These are phyloP conservation scores for Leccinum disarticulatum DNA, from an alignment of 768 basidiomycete species.

Conservation along the genomic window DNA sequence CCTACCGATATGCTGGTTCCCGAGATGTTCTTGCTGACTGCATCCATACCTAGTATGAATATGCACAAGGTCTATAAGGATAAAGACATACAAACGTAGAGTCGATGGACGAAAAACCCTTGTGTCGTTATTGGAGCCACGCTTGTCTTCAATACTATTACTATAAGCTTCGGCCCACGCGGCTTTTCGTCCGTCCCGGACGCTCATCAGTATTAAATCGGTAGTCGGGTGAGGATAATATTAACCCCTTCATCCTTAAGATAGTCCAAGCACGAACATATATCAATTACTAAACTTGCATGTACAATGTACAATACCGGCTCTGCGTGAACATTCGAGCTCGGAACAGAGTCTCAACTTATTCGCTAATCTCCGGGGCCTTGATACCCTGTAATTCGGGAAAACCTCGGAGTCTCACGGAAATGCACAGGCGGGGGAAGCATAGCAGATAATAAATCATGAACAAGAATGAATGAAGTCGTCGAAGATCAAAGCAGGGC, in stretches of 20 bases:
- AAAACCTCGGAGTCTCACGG: neutral
- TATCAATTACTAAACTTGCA: neutral
- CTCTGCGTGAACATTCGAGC: neutral
- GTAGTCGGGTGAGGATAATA: too few relatives aligned
- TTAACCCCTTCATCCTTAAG: neutral
- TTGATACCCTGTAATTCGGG: constrained; percentile 1
- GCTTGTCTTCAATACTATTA: neutral
- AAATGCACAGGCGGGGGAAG: constrained; percentile 4
- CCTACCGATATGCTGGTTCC: constrained; percentile 1
- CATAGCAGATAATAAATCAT: constrained; percentile 15
- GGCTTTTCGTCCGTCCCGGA: too few relatives aligned
- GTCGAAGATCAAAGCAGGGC: neutral
- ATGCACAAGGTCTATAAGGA: neutral
- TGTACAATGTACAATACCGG: neutral
- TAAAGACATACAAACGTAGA: constrained; percentile 1
- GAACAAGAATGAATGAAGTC: constrained; percentile 11
- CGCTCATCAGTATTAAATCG: neutral
- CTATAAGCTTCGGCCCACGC: too few relatives aligned
- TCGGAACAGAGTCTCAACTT: neutral
- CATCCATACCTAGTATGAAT: neutral
- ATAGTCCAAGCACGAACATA: neutral
- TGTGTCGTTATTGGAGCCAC: neutral
- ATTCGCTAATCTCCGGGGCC: neutral
- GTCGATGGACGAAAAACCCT: constrained; percentile 4
- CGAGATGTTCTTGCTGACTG: constrained; percentile 1